Conservation (phyloP, 139 green algal genomes). For the Cymbomonas tetramitiformis region DNA sequence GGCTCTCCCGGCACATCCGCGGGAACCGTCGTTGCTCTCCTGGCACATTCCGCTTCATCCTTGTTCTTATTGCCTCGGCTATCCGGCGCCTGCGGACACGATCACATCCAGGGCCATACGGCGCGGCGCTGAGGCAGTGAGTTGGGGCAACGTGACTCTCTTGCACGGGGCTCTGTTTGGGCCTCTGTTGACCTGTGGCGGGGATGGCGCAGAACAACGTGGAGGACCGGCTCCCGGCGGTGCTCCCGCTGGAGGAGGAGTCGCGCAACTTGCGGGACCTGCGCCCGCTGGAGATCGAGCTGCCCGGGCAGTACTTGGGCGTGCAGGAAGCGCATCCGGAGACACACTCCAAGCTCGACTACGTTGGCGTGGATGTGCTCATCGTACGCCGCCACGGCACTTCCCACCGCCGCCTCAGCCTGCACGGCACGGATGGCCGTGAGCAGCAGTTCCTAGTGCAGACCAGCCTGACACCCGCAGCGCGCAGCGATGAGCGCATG, state of each 20-base stretch:
- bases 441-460: conserved; percentile 69
- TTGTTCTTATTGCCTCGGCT: no score
- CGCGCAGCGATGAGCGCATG: conserved; percentile 58
- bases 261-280: conserved; percentile 50
- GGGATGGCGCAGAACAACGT: conserved; percentile 36
- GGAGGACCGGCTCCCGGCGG: conserved; percentile 53
- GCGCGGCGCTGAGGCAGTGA: no score
- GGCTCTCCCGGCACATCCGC: no score
- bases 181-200: no score
- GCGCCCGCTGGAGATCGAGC: conserved; percentile 66
- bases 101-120: no score
- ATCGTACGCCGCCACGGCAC: conserved; percentile 69
- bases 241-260: conserved; percentile 70
- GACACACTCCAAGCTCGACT: conserved; percentile 43
- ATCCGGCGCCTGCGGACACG: no score
- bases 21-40: no score
- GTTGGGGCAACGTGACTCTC: no score
- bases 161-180: no score
- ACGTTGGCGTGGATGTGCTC: conserved; percentile 55
- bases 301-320: conserved; percentile 60
- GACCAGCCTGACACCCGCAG: conserved; percentile 47
- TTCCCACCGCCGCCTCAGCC: conserved; percentile 52
- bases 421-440: conserved; percentile 72
- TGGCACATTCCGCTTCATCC: no score
- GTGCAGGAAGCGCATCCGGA: conserved; percentile 39